Conservation (phyloP, 768 basidiomycete genomes). For the Leccinum arenicola region DNA sequence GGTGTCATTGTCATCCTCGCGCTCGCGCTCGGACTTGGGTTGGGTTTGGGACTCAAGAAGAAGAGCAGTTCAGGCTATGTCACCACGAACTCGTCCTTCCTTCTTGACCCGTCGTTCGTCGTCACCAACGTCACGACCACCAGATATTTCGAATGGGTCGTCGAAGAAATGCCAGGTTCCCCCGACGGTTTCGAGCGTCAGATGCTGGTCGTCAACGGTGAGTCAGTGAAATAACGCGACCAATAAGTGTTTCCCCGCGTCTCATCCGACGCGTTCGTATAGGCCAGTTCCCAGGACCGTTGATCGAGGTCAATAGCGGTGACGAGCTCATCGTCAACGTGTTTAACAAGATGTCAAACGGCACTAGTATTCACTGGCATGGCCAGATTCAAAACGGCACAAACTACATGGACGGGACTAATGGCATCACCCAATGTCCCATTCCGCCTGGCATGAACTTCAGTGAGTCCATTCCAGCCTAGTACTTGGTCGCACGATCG, state of each 20-base stretch:
- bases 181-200: slow-evolving; percentile 41
- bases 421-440: slow-evolving; percentile 48
- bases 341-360: slow-evolving; percentile 31
- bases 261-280: slow-evolving; percentile 2
- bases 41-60: slow-evolving; percentile 28
- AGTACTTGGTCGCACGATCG: too few relatives aligned
- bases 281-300: slow-evolving; percentile 36
- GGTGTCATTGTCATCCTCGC: slow-evolving; percentile 16
- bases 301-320: slow-evolving; percentile 35
- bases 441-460: slow-evolving; percentile 49
- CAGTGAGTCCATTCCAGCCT: slow-evolving; percentile 20
- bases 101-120: slow-evolving; percentile 29
- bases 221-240: not conserved
- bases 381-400: slow-evolving; percentile 43
- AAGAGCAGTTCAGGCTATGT: slow-evolving; percentile 11
- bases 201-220: slow-evolving; percentile 50
- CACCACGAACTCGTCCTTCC: slow-evolving; percentile 28
- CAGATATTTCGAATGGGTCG: slow-evolving; percentile 43
- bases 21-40: slow-evolving; percentile 29
- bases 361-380: slow-evolving; percentile 35
- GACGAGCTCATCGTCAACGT: slow-evolving; percentile 36
- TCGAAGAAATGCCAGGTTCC: slow-evolving; percentile 36
- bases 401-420: slow-evolving; percentile 47
- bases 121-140: slow-evolving; percentile 34
- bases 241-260: not conserved